Percentiles rank a stretch among this genome's conserved stretches.
These are phyloP conservation scores for Trichoderma sp. DNA, from an alignment of 2,329 filamentous ascomycete species.

Conservation along the genomic window DNA sequence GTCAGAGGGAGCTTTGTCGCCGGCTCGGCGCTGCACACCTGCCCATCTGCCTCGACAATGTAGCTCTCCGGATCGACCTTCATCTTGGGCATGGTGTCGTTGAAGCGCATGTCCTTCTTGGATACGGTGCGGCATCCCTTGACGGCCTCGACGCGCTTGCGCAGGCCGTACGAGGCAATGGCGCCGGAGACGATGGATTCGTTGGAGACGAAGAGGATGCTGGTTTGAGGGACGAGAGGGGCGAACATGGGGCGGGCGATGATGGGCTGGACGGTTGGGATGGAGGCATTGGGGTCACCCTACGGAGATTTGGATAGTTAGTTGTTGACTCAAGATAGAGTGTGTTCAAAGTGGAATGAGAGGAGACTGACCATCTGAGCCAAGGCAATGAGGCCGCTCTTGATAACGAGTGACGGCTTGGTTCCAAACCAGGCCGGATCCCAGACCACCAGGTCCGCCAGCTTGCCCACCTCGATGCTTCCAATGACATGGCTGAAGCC, in stretches of 20 bases:
- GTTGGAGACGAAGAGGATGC: conserved; percentile 80
- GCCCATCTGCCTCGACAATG: conserved; percentile 79
- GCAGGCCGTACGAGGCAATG: conserved; percentile 69
- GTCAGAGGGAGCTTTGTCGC: conserved; percentile 69
- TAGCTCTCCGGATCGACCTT: conserved; percentile 90
- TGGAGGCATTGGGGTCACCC: conserved; percentile 79
- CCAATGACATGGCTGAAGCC: conserved; percentile 86
- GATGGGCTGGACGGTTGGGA: conserved; percentile 83
- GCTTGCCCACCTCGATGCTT: conserved; percentile 82
- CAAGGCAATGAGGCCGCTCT: conserved; percentile 82
- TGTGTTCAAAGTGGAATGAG: background rate
- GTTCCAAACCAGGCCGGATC: conserved; percentile 80
- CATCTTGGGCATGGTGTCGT: conserved; percentile 81
- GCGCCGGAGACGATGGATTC: conserved; percentile 65
- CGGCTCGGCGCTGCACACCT: conserved; percentile 70
- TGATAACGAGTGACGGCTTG: conserved; percentile 78
- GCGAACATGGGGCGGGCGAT: conserved; percentile 86
- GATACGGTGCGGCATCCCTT: conserved; percentile 70
- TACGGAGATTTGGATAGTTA: conserved; percentile 32
- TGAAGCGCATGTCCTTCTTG: conserved; percentile 90
- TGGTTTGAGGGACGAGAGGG: conserved; percentile 66
- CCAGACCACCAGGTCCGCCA: conserved; percentile 89
- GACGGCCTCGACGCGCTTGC: conserved; percentile 78
- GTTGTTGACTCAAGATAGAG: background rate
- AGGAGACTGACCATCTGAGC: conserved; percentile 69